phyloP scores from a whole-genome alignment of 1,284 basidiomycete species.

The Caloboletus firmus region DNA sequence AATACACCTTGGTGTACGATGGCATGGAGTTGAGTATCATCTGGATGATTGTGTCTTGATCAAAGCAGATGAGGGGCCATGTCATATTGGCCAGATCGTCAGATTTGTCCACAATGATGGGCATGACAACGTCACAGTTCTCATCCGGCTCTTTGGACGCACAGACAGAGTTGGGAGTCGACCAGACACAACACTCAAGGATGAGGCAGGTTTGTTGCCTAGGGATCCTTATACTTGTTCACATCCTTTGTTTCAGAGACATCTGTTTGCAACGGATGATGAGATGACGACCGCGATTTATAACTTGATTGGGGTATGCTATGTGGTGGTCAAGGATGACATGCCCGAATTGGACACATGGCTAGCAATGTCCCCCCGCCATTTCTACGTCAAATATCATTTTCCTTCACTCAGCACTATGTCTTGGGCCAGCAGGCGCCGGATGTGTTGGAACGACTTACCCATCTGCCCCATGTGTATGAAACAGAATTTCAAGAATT shows the following conservation, averaged over 20 bases:
- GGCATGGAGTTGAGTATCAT: conserved; percentile 49
- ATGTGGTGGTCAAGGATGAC: conserved; percentile 42
- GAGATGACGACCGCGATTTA: conserved; percentile 34
- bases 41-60: conserved; percentile 56
- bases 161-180: conserved; percentile 32
- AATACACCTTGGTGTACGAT: conserved; percentile 42
- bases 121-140: conserved; percentile 12
- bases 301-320: conserved; percentile 48
- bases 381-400: conserved; percentile 55
- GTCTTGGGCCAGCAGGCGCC: conserved; percentile 40
- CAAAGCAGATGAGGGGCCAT: conserved; percentile 38
- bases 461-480: conserved; percentile 49
- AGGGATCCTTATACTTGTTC: neutral
- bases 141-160: conserved; percentile 38
- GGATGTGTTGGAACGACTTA: conserved; percentile 38
- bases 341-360: conserved; percentile 45
- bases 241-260: conserved; percentile 22
- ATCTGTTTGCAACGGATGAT: conserved; percentile 45
- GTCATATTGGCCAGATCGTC: conserved; percentile 41
- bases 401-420: conserved; percentile 44
- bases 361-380: conserved; percentile 50
- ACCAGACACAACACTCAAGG: conserved; percentile 31
- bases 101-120: conserved; percentile 12
- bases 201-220: conserved; percentile 37
- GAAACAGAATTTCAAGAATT: conserved; percentile 34